Conservation (phyloP, 139 green algal genomes). For the Coelastrella sp. region DNA sequence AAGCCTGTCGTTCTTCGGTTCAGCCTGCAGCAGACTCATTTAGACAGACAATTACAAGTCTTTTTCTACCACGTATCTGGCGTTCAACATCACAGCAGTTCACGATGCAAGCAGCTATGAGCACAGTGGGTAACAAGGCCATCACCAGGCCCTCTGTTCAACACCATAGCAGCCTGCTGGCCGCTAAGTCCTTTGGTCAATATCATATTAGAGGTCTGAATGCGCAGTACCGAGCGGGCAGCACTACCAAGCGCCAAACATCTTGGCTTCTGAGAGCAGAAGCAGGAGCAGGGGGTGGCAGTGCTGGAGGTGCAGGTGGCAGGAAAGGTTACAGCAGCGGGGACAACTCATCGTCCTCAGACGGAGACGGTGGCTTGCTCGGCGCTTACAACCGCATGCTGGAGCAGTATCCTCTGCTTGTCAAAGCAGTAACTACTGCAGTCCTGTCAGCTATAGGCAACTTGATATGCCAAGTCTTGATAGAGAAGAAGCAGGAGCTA, state of each 20-base stretch:
- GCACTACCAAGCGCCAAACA: neutral
- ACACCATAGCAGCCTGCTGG: neutral
- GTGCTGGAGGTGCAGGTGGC: neutral
- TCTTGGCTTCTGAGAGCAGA: neutral
- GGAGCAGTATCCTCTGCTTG: slow-evolving; percentile 64
- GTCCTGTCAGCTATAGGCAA: slow-evolving; percentile 91
- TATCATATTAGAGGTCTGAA: neutral
- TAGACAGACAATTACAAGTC: no score
- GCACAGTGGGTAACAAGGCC: no score
- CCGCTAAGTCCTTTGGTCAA: neutral
- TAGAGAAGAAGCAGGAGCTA: slow-evolving; percentile 62
- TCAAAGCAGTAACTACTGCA: slow-evolving; percentile 84
- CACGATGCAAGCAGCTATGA: neutral
- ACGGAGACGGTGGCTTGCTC: slow-evolving; percentile 1
- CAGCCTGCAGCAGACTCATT: no score
- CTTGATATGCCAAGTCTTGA: slow-evolving; percentile 77
- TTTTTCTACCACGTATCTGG: no score
- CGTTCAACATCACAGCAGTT: no score
- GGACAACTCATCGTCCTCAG: neutral
- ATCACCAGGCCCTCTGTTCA: neutral
- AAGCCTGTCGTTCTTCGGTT: no score
- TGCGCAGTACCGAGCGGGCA: neutral
- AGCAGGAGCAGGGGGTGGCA: neutral
- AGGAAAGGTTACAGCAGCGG: slow-evolving; percentile 34
- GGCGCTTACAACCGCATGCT: slow-evolving; percentile 17